Conservation (phyloP, 1,284 basidiomycete genomes). For the Cryptococcus sp. region DNA sequence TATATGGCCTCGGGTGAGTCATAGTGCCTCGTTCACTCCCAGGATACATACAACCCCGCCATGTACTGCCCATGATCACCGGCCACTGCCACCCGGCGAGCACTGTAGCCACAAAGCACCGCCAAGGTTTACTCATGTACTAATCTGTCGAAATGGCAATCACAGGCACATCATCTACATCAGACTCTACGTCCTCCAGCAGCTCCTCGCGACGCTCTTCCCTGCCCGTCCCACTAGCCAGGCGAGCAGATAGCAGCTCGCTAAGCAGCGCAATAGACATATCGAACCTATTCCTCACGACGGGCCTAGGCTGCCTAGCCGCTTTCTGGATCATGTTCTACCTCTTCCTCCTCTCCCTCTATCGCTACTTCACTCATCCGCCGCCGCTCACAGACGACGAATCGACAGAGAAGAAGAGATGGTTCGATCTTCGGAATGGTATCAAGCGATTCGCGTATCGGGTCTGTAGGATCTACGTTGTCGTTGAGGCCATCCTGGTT, state of each 20-base stretch:
- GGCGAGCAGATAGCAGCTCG: too few relatives aligned
- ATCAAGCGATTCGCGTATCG: conserved; percentile 17
- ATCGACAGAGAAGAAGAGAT: neutral
- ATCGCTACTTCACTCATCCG: conserved; percentile 13
- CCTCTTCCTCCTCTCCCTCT: conserved; percentile 19
- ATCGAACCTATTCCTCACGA: conserved; percentile 22
- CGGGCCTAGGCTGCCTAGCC: conserved; percentile 23
- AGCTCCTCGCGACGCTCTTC: too few relatives aligned
- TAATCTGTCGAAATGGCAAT: too few relatives aligned
- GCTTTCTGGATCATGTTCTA: conserved; percentile 26
- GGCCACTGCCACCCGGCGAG: too few relatives aligned
- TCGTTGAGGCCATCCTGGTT: conserved; percentile 14
- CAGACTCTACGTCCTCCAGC: too few relatives aligned
- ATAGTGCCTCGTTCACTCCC: too few relatives aligned
- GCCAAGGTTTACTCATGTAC: too few relatives aligned
- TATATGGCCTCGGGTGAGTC: conserved; percentile 24
- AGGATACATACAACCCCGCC: too few relatives aligned
- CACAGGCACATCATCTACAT: too few relatives aligned
- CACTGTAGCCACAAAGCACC: too few relatives aligned
- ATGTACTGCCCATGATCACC: too few relatives aligned
- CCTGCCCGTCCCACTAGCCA: too few relatives aligned
- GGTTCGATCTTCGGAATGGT: conserved; percentile 2
- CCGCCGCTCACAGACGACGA: conserved; percentile 1
- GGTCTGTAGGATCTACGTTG: conserved; percentile 15
- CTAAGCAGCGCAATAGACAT: conserved; percentile 9